Evolutionary conservation across 768 basidiomycete species (phyloP), one percentile per base, ranked within the genome.

Genomic region (Hemileccinum rubropunctum): DNA sequence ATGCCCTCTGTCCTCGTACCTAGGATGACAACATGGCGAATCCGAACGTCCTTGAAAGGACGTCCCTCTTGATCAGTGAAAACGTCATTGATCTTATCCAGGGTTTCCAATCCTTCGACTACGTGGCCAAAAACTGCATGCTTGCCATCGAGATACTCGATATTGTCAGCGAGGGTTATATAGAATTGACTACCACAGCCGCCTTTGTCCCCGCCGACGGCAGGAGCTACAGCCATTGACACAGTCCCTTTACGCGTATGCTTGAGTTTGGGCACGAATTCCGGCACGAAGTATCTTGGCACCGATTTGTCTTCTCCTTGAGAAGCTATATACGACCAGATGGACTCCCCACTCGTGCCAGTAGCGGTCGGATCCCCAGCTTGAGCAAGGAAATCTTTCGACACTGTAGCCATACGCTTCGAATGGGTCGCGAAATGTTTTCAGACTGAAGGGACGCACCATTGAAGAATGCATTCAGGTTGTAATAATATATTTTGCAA

Each of bases 181-280:
- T 98, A 99, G 75, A 98, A 99, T 62, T 98, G 97, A 59, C 88
- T 90, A 11, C 93, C 95, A 58, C 91, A 93, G 13, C 94, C 88
- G n/a, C 81, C 88, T 53, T 73, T 71, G 41, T 80, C 73, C 3
- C 78, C 82, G 44, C 82, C 84, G 12, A 86, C 57, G 1, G 82
- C 74, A n/a, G 93, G 93, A 3, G 95, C 90, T 10, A 98, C 83
- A 8, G 97, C 97, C 97, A 98, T 98, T 0, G 94, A 98, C 14
- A 99, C 88, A 0, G 93, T 98, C 17, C 97, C 97, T 57, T 80
- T 84, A 9, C 74, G 70, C 0, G 76, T 76, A 64, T 99, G 97
- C 69, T 98, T 98, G 52, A 98, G 76, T 50, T 77, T 81, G 1
- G 90, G 84, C 1, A 81, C 70, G 47, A 94, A 76, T 64, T 92